phyloP scores from a whole-genome alignment of 257 asterid genomes.

The Primulina tabacum region DNA sequence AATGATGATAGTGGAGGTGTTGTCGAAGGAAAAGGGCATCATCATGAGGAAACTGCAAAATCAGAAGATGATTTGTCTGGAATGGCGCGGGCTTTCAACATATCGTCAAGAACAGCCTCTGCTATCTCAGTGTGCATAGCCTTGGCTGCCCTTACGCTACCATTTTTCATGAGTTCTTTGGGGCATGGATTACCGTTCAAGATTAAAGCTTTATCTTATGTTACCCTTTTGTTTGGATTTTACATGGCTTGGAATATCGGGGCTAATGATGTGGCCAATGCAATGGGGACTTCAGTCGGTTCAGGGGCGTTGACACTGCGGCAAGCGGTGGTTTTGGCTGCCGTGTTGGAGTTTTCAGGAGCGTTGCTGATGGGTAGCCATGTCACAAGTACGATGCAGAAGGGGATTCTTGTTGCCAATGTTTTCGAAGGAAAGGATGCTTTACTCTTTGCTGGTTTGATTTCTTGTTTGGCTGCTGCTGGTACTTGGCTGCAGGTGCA shows the following conservation, averaged over 20 bases:
- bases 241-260: conserved; percentile 99
- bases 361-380: conserved; percentile 91
- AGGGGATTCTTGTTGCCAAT: conserved; percentile 77
- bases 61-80: conserved; percentile 39
- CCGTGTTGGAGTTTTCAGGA: conserved; percentile 82
- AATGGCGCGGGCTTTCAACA: conserved; percentile 78
- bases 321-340: conserved; percentile 84
- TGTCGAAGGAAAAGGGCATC: conserved; percentile 21
- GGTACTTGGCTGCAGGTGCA: conserved; percentile 97
- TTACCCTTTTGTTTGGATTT: conserved; percentile 72
- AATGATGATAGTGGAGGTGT: conserved; percentile 31
- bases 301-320: conserved; percentile 85
- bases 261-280: conserved; percentile 95
- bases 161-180: conserved; percentile 67
- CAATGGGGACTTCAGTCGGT: conserved; percentile 98
- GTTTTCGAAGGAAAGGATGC: conserved; percentile 85
- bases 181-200: conserved; percentile 54
- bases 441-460: conserved; percentile 83
- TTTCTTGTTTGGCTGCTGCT: conserved; percentile 93
- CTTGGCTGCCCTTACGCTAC: conserved; percentile 61
- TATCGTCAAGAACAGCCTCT: conserved; percentile 70
- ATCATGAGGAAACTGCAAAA: conserved; percentile 19
- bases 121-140: conserved; percentile 76
- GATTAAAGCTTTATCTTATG: conserved; percentile 57
- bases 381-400: conserved; percentile 96